Conservation (phyloP, 2,329 filamentous ascomycete species). For the Periconia digitata region DNA sequence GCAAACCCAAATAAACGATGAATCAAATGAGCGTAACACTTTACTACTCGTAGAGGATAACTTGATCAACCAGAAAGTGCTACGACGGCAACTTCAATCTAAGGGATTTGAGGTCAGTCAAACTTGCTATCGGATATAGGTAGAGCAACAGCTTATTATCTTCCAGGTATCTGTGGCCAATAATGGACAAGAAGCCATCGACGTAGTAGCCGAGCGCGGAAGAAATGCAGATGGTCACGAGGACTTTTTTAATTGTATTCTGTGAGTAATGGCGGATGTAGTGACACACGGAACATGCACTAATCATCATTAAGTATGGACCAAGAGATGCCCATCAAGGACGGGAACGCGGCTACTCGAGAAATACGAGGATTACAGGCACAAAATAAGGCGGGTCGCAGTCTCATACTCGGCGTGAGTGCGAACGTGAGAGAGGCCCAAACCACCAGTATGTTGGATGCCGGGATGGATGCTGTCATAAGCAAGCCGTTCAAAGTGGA, state of each 20-base stretch:
- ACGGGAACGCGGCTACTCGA: constrained; percentile 44
- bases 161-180: constrained; percentile 38
- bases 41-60: constrained; percentile 54
- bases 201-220: constrained; percentile 37
- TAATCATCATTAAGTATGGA: constrained; percentile 28
- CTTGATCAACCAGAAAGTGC: constrained; percentile 51
- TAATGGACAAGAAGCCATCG: constrained; percentile 50
- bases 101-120: constrained; percentile 43
- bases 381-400: constrained; percentile 31
- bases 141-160: background rate
- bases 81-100: constrained; percentile 52
- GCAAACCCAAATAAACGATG: constrained; percentile 19
- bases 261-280: constrained; percentile 14
- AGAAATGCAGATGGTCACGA: constrained; percentile 13
- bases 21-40: constrained; percentile 20
- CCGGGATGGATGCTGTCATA: constrained; percentile 44
- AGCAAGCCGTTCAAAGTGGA: constrained; percentile 45
- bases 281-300: constrained; percentile 24
- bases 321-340: constrained; percentile 49
- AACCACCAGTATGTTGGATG: constrained; percentile 33
- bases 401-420: constrained; percentile 42
- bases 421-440: constrained; percentile 43
- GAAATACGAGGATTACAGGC: constrained; percentile 44
- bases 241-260: constrained; percentile 44
- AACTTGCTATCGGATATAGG: background rate